phyloP scores from a whole-genome alignment of 73 alveolate genomes.

The Blepharisma japonicum region DNA sequence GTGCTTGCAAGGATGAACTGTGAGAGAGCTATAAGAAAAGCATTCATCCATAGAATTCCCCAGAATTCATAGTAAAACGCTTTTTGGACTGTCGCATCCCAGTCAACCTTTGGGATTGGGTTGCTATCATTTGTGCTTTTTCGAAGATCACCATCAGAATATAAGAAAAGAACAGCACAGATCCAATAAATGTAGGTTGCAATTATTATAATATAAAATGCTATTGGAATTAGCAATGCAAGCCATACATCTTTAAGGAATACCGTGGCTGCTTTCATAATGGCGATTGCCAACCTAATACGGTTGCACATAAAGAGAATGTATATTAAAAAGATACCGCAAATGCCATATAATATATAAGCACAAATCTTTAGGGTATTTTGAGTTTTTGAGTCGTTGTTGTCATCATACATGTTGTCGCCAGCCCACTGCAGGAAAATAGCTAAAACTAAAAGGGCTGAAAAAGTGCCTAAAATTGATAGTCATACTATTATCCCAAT shows the following conservation, averaged over 20 bases:
- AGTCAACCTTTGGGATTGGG: slow-evolving; percentile 74
- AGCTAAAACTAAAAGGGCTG: slow-evolving; percentile 45
- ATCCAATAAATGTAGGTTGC: slow-evolving; percentile 77
- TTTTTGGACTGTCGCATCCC: slow-evolving; percentile 67
- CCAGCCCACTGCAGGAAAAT: slow-evolving; percentile 29
- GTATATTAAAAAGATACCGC: slow-evolving; percentile 41
- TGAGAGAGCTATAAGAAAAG: slow-evolving; percentile 62
- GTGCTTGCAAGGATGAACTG: slow-evolving; percentile 57
- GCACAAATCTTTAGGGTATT: slow-evolving; percentile 21
- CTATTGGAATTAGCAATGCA: slow-evolving; percentile 51
- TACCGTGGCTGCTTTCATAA: slow-evolving; percentile 68
- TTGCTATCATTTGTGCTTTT: slow-evolving; percentile 38
- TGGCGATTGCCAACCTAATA: slow-evolving; percentile 91
- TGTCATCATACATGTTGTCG: background rate
- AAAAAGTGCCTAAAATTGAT: slow-evolving; percentile 56
- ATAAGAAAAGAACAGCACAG: slow-evolving; percentile 69
- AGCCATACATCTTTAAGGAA: slow-evolving; percentile 43
- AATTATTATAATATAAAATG: slow-evolving; percentile 36
- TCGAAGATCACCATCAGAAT: slow-evolving; percentile 75
- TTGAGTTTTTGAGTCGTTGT: background rate
- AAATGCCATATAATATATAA: slow-evolving; percentile 41
- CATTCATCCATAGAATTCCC: slow-evolving; percentile 82
- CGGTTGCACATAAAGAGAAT: slow-evolving; percentile 66
- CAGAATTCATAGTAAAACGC: slow-evolving; percentile 81
- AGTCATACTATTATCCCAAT: slow-evolving; percentile 72